A percentile compares a stretch with the other conserved stretches of the same genome.
These are phyloP conservation scores for Balamuthia mandrillaris DNA, from an alignment of 208 protist species.

Conservation along the genomic window DNA sequence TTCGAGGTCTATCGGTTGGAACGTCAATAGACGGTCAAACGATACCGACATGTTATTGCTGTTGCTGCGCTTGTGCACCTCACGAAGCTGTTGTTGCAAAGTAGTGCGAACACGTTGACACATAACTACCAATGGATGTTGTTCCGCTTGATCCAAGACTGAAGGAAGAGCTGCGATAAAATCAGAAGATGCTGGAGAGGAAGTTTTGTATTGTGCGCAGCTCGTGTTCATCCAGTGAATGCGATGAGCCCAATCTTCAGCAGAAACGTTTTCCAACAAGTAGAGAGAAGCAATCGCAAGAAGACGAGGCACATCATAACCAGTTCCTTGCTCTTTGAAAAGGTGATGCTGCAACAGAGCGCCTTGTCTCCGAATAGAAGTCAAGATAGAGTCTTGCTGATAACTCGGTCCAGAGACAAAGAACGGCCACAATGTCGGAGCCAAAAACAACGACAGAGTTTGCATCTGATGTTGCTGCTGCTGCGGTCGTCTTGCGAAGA, in stretches of 20 bases:
- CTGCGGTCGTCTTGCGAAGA: too few species aligned
- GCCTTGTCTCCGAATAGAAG: neutral
- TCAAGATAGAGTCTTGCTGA: neutral
- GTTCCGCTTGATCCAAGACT: too few species aligned
- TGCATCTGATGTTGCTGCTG: neutral
- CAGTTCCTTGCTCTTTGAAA: neutral
- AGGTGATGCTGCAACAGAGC: slow-evolving; percentile 11
- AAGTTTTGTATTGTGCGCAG: too few species aligned
- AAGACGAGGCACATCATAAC: neutral
- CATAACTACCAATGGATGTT: too few species aligned
- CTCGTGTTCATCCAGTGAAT: too few species aligned
- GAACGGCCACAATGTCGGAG: slow-evolving; percentile 11
- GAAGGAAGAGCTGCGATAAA: too few species aligned
- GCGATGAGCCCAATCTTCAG: neutral
- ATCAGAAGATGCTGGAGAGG: too few species aligned
- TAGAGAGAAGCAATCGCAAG: neutral
- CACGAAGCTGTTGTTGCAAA: too few species aligned
- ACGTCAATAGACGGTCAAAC: neutral
- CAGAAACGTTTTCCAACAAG: neutral
- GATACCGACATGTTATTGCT: too few species aligned
- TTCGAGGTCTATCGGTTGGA: slow-evolving; percentile 17
- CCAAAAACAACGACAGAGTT: neutral
- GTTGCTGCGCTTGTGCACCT: too few species aligned
- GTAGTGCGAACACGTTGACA: too few species aligned
- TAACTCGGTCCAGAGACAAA: slow-evolving; percentile 14